Percentiles rank a stretch among this genome's conserved stretches.
Conservation (phyloP, 768 basidiomycete genomes). For the Russula abietina region DNA sequence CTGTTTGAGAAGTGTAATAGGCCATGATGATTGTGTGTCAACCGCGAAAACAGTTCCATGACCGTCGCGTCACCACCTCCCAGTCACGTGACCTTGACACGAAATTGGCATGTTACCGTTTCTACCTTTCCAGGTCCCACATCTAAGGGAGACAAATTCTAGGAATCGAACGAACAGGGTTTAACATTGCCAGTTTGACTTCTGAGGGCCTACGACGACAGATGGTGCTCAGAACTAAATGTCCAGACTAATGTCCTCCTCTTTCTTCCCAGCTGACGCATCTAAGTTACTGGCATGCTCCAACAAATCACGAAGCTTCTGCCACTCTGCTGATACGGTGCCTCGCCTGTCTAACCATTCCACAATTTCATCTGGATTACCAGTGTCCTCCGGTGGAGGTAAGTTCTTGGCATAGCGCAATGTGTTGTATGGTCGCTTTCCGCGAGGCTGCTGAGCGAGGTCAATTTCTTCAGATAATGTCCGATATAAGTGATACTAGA, state of each 20-base stretch:
- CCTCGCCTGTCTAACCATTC: slow-evolving; percentile 73
- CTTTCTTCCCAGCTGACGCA: slow-evolving; percentile 41
- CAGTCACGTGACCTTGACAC: too few species aligned
- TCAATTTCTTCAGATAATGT: slow-evolving; percentile 53
- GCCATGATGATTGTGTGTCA: slow-evolving; percentile 26
- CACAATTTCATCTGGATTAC: slow-evolving; percentile 72
- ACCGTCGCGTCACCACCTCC: background rate
- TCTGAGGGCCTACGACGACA: background rate
- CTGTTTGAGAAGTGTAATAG: slow-evolving; percentile 29
- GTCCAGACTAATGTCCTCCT: slow-evolving; percentile 31
- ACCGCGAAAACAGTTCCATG: too few species aligned
- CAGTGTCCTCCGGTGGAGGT: slow-evolving; percentile 58
- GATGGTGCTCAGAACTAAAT: background rate
- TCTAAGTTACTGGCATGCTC: slow-evolving; percentile 65
- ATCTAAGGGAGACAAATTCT: too few species aligned
- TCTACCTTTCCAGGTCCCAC: too few species aligned
- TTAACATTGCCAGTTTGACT: background rate
- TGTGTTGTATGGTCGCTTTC: slow-evolving; percentile 46
- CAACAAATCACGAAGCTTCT: slow-evolving; percentile 66
- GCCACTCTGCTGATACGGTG: slow-evolving; percentile 65
- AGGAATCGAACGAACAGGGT: too few species aligned
- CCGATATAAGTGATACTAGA: slow-evolving; percentile 60
- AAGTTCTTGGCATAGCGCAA: slow-evolving; percentile 47
- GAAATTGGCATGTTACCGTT: too few species aligned
- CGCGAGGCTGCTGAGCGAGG: slow-evolving; percentile 39